These are phyloP conservation scores for Quercus lobata DNA, from an alignment of 331 rosid genomes.

Conservation along the genomic window DNA sequence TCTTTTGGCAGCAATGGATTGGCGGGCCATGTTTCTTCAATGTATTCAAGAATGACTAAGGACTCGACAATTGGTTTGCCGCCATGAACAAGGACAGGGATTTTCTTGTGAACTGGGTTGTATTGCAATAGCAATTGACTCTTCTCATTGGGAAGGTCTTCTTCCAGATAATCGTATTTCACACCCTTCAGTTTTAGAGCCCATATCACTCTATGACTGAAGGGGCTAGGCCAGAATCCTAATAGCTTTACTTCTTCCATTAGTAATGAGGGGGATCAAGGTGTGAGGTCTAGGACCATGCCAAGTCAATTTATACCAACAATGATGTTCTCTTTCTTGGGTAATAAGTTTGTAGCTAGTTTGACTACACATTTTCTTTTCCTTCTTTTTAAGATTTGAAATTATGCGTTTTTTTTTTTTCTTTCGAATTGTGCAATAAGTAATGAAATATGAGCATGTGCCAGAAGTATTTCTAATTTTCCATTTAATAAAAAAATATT, in stretches of 20 bases:
- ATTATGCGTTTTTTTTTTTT: too few relatives aligned
- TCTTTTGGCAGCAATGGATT: constrained; percentile 34
- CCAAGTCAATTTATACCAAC: background rate
- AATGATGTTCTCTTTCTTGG: background rate
- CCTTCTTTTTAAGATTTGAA: too few relatives aligned
- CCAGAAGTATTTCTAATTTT: too few relatives aligned
- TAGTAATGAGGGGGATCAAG: background rate
- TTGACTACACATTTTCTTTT: background rate
- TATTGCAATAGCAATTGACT: constrained; percentile 28
- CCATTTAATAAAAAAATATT: too few relatives aligned
- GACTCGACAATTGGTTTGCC: constrained; percentile 23
- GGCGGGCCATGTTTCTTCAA: constrained; percentile 38
- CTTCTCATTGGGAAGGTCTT: constrained; percentile 31
- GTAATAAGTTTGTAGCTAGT: background rate
- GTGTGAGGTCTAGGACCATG: background rate
- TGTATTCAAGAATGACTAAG: constrained; percentile 22
- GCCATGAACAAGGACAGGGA: constrained; percentile 28
- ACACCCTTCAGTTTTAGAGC: constrained; percentile 33
- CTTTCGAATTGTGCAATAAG: too few relatives aligned
- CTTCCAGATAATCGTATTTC: constrained; percentile 28
- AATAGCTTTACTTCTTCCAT: constrained; percentile 31
- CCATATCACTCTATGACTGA: constrained; percentile 28
- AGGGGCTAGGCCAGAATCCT: constrained; percentile 37
- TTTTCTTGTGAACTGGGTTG: constrained; percentile 33
- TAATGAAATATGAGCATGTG: too few relatives aligned